Evolutionary conservation across 306 rosid species (phyloP).

Genomic region (Castanospermum australe): DNA sequence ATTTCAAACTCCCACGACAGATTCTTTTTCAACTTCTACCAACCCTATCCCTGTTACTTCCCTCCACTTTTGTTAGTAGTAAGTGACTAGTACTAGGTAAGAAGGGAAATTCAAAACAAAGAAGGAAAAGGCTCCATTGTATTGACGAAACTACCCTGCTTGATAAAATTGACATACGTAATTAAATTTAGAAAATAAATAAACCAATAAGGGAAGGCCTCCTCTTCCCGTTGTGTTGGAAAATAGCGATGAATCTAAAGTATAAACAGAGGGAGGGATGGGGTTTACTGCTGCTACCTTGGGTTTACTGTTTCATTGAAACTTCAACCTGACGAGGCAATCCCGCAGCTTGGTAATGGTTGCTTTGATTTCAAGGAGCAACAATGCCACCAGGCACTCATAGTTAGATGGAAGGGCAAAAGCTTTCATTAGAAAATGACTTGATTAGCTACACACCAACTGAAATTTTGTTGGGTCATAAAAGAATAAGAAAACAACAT

Average conservation of each 20-base stretch:
- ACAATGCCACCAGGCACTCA: conserved; percentile 24
- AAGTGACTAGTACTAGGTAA: neutral
- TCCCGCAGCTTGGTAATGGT: conserved; percentile 36
- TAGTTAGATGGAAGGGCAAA: conserved; percentile 34
- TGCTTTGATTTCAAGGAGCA: conserved; percentile 47
- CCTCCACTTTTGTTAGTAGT: neutral
- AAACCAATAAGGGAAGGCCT: neutral
- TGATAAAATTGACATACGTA: neutral
- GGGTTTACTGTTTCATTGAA: conserved; percentile 20
- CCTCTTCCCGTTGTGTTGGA: neutral
- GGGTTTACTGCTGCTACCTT: too few relatives aligned
- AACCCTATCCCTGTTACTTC: neutral
- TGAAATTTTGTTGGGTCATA: neutral
- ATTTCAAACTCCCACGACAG: conserved; percentile 59
- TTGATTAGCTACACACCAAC: conserved; percentile 33
- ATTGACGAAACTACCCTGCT: neutral
- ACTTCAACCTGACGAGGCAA: conserved; percentile 34
- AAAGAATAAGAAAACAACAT: neutral
- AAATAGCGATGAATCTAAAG: too few relatives aligned
- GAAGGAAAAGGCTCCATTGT: neutral
- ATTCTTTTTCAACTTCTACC: neutral
- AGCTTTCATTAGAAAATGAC: conserved; percentile 54
- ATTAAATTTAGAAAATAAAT: neutral
- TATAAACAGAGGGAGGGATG: too few relatives aligned
- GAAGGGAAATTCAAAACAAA: neutral